These are phyloP conservation scores for Mortierella antarctica DNA, from an alignment of 192 early-diverging fungal genomes.

Conservation along the genomic window DNA sequence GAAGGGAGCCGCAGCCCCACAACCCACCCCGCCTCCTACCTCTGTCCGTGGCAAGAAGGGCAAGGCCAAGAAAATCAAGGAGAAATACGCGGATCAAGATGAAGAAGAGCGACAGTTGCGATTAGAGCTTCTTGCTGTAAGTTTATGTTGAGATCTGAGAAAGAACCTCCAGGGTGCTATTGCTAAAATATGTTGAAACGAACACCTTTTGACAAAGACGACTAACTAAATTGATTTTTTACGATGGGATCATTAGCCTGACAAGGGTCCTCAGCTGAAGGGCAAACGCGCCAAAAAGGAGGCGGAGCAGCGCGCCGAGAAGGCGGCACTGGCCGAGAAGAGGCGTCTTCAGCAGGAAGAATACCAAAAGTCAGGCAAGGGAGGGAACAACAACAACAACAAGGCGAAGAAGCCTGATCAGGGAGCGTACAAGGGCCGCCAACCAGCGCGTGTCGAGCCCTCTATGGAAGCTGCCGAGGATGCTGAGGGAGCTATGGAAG, in stretches of 20 bases:
- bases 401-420: conserved; percentile 37
- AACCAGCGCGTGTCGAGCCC: not conserved
- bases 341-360: conserved; percentile 34
- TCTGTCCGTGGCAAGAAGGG: conserved; percentile 83
- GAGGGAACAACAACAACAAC: conserved; percentile 21
- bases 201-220: not conserved
- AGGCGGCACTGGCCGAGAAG: conserved; percentile 42
- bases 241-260: conserved; percentile 53
- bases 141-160: conserved; percentile 8
- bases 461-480: not conserved
- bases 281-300: conserved; percentile 78
- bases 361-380: conserved; percentile 30
- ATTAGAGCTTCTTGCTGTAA: conserved; percentile 82
- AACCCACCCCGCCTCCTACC: conserved; percentile 30
- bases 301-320: conserved; percentile 59
- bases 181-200: not conserved
- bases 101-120: conserved; percentile 90
- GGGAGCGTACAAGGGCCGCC: conserved; percentile 1
- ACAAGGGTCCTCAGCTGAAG: conserved; percentile 76
- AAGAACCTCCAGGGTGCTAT: not conserved
- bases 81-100: conserved; percentile 95
- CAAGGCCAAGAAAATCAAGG: conserved; percentile 92
- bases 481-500: not conserved
- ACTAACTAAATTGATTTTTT: not conserved
- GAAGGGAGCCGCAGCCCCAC: conserved; percentile 11